Evolutionary conservation across 2,329 filamentous ascomycete genomes (phyloP).

Genomic region (Podosphaera xanthii): DNA sequence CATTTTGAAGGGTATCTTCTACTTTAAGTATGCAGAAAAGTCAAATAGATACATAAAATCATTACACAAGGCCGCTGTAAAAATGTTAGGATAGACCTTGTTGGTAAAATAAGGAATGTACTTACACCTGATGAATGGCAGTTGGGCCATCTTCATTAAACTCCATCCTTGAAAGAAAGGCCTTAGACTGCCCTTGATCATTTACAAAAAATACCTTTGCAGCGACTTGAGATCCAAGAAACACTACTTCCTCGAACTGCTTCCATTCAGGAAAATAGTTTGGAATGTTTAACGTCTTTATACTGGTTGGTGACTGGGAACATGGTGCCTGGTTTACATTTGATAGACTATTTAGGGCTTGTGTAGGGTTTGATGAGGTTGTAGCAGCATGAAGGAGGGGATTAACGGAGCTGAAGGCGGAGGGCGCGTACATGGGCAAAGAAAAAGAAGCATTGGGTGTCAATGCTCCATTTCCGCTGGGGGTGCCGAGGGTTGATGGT

Average conservation of each 20-base stretch:
- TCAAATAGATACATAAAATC: too few species aligned
- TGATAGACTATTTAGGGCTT: slow-evolving; percentile 19
- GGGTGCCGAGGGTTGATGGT: slow-evolving; percentile 80
- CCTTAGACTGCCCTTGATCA: slow-evolving; percentile 37
- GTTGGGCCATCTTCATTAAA: slow-evolving; percentile 17
- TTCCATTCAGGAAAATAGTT: slow-evolving; percentile 49
- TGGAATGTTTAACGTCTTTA: slow-evolving; percentile 41
- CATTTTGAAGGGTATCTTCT: too few species aligned
- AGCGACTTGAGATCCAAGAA: slow-evolving; percentile 50
- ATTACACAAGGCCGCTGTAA: too few species aligned
- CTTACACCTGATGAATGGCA: slow-evolving; percentile 17
- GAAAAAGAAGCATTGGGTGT: slow-evolving; percentile 40
- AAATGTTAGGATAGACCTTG: too few species aligned
- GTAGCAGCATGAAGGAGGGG: slow-evolving; percentile 82
- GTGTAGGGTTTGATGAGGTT: slow-evolving; percentile 26
- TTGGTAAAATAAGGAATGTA: neutral
- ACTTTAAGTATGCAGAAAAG: too few species aligned
- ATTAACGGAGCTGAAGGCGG: slow-evolving; percentile 48
- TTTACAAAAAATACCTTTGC: slow-evolving; percentile 49
- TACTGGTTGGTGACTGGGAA: slow-evolving; percentile 44
- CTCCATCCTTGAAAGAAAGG: slow-evolving; percentile 37
- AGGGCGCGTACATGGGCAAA: slow-evolving; percentile 26
- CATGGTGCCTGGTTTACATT: slow-evolving; percentile 26
- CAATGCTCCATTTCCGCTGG: slow-evolving; percentile 71
- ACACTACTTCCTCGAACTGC: slow-evolving; percentile 36